Percentiles rank a stretch among this genome's conserved stretches.
Conservation (phyloP, 352 stramenopile genomes). For the Phytophthora capsici region DNA sequence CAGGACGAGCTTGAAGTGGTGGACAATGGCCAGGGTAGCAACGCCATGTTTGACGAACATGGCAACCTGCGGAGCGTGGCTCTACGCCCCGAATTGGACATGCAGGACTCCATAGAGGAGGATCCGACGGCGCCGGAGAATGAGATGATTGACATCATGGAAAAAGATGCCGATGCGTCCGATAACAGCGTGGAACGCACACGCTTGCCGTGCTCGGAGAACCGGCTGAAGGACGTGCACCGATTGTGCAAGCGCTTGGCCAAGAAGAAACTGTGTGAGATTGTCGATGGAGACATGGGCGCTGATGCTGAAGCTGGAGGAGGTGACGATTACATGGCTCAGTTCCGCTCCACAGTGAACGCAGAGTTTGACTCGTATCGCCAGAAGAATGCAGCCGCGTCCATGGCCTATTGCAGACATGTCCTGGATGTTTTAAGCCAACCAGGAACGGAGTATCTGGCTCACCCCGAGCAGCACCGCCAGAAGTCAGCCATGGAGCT, state of each 20-base stretch:
- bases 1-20: slow-evolving; percentile 45
- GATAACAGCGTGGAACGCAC: slow-evolving; percentile 53
- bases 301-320: slow-evolving; percentile 50
- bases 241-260: slow-evolving; percentile 73
- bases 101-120: slow-evolving; percentile 28
- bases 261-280: slow-evolving; percentile 76
- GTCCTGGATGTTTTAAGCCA: slow-evolving; percentile 56
- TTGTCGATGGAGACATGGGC: slow-evolving; percentile 72
- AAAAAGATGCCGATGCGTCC: slow-evolving; percentile 47
- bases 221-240: slow-evolving; percentile 66
- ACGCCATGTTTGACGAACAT: slow-evolving; percentile 79
- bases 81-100: slow-evolving; percentile 30
- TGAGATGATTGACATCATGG: slow-evolving; percentile 78
- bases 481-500: slow-evolving; percentile 81
- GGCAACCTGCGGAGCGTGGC: slow-evolving; percentile 67
- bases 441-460: slow-evolving; percentile 49
- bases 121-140: slow-evolving; percentile 51
- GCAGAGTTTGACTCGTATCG: slow-evolving; percentile 58
- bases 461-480: slow-evolving; percentile 27
- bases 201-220: slow-evolving; percentile 68
- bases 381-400: slow-evolving; percentile 83
- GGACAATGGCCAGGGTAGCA: slow-evolving; percentile 59
- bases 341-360: slow-evolving; percentile 59
- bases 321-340: slow-evolving; percentile 65
- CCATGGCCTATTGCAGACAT: slow-evolving; percentile 84